Evolutionary conservation across 2,329 filamentous ascomycete species (phyloP).

Genomic region (Aureobasidium sp.): DNA sequence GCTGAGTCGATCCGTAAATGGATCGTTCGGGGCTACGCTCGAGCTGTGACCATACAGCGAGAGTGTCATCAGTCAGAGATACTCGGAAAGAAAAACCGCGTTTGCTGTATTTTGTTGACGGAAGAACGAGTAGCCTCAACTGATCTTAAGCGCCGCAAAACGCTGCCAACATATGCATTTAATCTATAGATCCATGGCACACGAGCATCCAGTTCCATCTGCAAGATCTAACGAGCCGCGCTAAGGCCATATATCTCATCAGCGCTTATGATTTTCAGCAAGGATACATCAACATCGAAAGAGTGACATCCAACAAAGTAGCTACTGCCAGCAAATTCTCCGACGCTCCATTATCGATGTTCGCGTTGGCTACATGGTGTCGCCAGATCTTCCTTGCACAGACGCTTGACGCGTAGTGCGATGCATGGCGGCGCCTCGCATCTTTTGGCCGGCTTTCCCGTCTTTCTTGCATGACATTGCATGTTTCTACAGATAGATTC

Average conservation of each 20-base stretch:
- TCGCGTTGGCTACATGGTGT: not conserved
- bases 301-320: not conserved
- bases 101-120: not conserved
- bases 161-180: not conserved
- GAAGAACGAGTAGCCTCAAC: not conserved
- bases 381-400: not conserved
- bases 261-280: conserved; percentile 3
- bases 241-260: not conserved
- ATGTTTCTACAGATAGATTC: conserved; percentile 1
- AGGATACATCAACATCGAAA: not conserved
- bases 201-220: conserved; percentile 2
- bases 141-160: conserved; percentile 5
- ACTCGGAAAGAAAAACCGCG: not conserved
- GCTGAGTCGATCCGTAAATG: not conserved
- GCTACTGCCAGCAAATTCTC: not conserved
- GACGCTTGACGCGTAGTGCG: conserved; percentile 1
- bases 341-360: not conserved
- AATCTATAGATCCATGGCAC: not conserved
- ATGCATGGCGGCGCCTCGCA: conserved; percentile 12
- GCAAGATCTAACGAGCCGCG: conserved; percentile 5
- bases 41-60: not conserved
- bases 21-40: too few relatives aligned
- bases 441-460: not conserved
- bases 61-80: not conserved
- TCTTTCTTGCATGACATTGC: conserved; percentile 15